Conservation (phyloP, 306 rosid species). For the Luffa acutangula region DNA sequence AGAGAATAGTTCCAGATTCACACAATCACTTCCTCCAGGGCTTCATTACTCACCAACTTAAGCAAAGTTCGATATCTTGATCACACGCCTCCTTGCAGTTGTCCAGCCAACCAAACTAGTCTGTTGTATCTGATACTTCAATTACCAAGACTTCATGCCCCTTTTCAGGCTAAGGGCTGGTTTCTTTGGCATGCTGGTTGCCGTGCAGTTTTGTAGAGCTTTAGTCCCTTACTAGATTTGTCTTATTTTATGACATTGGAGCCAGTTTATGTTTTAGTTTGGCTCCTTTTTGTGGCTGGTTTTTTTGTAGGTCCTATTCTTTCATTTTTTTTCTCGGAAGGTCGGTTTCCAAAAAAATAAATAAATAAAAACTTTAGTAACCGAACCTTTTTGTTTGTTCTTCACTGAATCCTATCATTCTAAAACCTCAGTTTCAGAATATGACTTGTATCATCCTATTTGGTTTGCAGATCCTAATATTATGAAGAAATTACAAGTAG, state of each 20-base stretch:
- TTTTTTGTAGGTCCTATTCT: too few species aligned
- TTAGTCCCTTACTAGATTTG: too few species aligned
- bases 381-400: neutral
- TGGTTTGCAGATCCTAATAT: constrained; percentile 66
- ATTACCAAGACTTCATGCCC: neutral
- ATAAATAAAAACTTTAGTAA: too few species aligned
- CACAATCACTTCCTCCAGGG: neutral
- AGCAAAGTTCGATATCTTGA: neutral
- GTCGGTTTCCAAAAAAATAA: too few species aligned
- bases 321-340: too few species aligned
- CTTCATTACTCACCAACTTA: neutral
- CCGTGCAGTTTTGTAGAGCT: neutral
- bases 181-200: neutral
- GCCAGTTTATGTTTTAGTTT: too few species aligned
- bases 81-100: neutral
- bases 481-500: constrained; percentile 92
- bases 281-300: too few species aligned
- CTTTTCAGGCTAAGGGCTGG: neutral
- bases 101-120: neutral
- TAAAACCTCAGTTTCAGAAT: neutral
- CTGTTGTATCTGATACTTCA: neutral
- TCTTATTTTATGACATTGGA: too few species aligned
- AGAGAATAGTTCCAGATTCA: neutral
- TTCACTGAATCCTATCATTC: neutral
- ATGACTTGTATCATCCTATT: neutral